A percentile compares a stretch with the other conserved stretches of the same genome.
Conservation (phyloP, 2,329 filamentous ascomycete genomes). For the Fusarium xylarioides region DNA sequence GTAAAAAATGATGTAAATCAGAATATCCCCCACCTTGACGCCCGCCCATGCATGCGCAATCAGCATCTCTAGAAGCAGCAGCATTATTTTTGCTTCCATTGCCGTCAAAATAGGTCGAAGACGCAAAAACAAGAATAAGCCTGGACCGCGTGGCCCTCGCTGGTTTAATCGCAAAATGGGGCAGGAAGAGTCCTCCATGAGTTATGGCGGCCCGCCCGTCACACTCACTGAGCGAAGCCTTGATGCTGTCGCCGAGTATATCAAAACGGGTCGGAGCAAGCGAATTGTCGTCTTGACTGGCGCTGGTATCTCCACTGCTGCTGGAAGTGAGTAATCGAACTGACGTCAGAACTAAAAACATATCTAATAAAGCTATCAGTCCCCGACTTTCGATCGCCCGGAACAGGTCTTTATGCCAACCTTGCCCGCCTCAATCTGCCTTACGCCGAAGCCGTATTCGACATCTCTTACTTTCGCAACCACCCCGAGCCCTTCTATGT, state of each 20-base stretch:
- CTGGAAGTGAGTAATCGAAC: constrained; percentile 60
- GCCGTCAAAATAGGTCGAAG: constrained; percentile 53
- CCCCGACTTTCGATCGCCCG: constrained; percentile 93
- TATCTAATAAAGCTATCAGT: constrained; percentile 59
- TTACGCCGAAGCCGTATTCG: constrained; percentile 92
- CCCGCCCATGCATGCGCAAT: constrained; percentile 20
- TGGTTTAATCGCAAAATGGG: constrained; percentile 73
- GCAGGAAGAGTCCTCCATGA: constrained; percentile 79
- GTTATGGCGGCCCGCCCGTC: constrained; percentile 69
- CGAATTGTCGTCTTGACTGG: constrained; percentile 90
- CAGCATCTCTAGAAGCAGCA: neutral
- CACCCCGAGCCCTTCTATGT: constrained; percentile 93
- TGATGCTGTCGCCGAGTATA: constrained; percentile 80
- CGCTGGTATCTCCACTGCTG: constrained; percentile 84
- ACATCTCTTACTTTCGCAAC: constrained; percentile 85
- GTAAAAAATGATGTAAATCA: constrained; percentile 40
- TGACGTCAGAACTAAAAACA: neutral
- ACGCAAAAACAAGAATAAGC: constrained; percentile 49
- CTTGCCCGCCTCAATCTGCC: constrained; percentile 86
- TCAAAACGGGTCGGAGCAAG: constrained; percentile 72
- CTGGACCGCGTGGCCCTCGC: constrained; percentile 46
- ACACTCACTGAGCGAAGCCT: constrained; percentile 76
- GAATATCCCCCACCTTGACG: constrained; percentile 32
- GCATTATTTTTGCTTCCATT: neutral
- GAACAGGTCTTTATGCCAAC: constrained; percentile 93